Evolutionary conservation across 176 grass and related monocot genomes (phyloP).

Genomic region (Thalia dealbata): DNA sequence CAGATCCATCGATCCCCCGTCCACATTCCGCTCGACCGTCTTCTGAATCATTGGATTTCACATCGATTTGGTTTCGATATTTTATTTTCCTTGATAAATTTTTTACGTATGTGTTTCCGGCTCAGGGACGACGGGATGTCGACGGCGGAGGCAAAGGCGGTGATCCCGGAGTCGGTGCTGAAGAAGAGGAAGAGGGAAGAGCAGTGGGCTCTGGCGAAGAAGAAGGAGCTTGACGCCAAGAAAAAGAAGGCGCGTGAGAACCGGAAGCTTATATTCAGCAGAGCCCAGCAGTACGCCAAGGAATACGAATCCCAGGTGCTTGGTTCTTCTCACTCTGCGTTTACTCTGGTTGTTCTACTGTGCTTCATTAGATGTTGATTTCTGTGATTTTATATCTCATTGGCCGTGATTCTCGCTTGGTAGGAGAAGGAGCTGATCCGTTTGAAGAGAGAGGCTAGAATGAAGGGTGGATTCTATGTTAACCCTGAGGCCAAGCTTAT

Average conservation of each 20-base stretch:
- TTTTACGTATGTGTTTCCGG: neutral
- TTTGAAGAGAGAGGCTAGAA: slow-evolving; percentile 8
- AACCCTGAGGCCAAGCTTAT: slow-evolving; percentile 9
- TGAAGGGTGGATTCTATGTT: slow-evolving; percentile 8
- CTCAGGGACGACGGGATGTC: neutral
- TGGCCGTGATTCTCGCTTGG: neutral
- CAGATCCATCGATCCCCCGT: no score
- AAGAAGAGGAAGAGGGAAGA: slow-evolving; percentile 17
- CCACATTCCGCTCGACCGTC: no score
- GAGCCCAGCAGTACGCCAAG: slow-evolving; percentile 12
- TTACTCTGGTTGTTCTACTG: neutral
- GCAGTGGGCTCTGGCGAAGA: slow-evolving; percentile 7
- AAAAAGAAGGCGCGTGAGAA: slow-evolving; percentile 15
- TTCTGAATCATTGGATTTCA: no score
- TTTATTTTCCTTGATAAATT: neutral
- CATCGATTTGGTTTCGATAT: neutral
- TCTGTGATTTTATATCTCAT: neutral
- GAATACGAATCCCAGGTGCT: slow-evolving; percentile 12
- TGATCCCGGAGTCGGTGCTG: slow-evolving; percentile 12
- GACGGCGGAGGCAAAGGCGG: neutral
- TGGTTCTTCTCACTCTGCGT: neutral
- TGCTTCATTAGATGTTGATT: neutral
- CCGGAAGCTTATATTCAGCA: neutral
- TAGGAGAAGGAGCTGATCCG: slow-evolving; percentile 14
- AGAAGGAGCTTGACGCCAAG: neutral